phyloP scores from a whole-genome alignment of 768 basidiomycete species.

The Lactifluus volemus region DNA sequence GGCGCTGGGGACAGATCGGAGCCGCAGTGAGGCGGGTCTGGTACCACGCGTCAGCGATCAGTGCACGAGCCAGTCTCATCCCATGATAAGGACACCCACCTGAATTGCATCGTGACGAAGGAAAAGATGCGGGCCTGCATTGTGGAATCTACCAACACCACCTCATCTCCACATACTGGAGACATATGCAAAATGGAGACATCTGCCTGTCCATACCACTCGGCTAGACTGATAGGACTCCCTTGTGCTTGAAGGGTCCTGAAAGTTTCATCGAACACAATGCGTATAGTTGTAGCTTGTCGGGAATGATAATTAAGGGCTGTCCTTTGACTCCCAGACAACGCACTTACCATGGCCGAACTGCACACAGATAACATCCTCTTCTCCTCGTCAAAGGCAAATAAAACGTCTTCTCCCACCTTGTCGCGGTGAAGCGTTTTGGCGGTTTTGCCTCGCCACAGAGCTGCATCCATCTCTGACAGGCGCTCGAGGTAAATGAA shows the following conservation, averaged over 20 bases:
- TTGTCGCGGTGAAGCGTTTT: conserved; percentile 34
- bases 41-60: not conserved
- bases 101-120: conserved; percentile 41
- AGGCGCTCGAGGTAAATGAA: conserved; percentile 7
- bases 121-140: conserved; percentile 43
- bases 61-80: not conserved
- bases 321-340: not conserved
- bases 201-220: conserved; percentile 33
- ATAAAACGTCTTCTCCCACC: conserved; percentile 34
- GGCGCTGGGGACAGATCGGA: conserved; percentile 28
- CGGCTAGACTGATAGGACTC: conserved; percentile 30
- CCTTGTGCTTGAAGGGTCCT: conserved; percentile 35
- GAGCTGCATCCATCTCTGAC: not conserved
- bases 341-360: conserved; percentile 30
- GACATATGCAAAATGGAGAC: conserved; percentile 29
- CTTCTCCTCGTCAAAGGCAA: conserved; percentile 47
- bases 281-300: conserved; percentile 33
- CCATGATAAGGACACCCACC: conserved; percentile 28
- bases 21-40: conserved; percentile 38
- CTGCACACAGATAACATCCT: conserved; percentile 41
- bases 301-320: not conserved
- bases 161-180: conserved; percentile 40
- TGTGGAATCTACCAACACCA: conserved; percentile 40
- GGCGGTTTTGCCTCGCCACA: not conserved
- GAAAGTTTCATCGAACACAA: conserved; percentile 39